Evolutionary conservation across 768 basidiomycete genomes (phyloP), one percentile per base, ranked within the genome.

Genomic region (Tricholoma terreum): DNA sequence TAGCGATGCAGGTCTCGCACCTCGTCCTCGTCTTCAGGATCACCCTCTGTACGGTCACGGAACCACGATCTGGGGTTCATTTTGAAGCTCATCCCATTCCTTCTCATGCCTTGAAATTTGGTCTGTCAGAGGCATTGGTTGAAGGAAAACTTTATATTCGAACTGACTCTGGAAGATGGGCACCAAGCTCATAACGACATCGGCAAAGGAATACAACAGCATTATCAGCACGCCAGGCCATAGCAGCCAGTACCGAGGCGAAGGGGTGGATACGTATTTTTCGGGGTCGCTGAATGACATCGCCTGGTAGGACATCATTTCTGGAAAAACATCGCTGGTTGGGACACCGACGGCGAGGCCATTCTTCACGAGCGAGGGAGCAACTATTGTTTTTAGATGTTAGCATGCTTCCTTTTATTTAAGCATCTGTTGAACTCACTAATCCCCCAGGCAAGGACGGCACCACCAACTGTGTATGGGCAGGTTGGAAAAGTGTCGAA

Each of bases 161-260:
- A 36, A 50, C 54, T 60, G 55, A 77, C 72, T 60, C n/a, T 45
- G 45, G 54, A 77, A 33, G 54, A 77, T 57, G 33, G 78, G 76
- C 6, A 68, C 58, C 43, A 77, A 61, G 60, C 69, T 77, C 59
- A 82, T 63, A 50, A 73, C 56, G 55, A 84, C 75, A 56, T 84
- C 83, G 33, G 79, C 74, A 65, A 84, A 82, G 46, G 82, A 81
- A 68, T 82, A 84, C 56, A 84, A 61, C 61, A 86, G 71, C 81
- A 86, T 84, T 69, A 84, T 74, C 48, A 84, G 65, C 57, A 84
- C 79, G 67, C 84, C 83, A 34, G 83, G 84, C 84, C 83, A 84
- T 34, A 84, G 68, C 49, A 85, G 72, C 84, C 84, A 84, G 68
- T 84, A 84, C 30, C 82, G 78, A 12, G 82, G 80, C 19, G 82